Evolutionary conservation across 129 eudicot genomes (phyloP), one percentile per base, ranked within the genome.

Genomic region (Rutidosis leptorrhynchoides): DNA sequence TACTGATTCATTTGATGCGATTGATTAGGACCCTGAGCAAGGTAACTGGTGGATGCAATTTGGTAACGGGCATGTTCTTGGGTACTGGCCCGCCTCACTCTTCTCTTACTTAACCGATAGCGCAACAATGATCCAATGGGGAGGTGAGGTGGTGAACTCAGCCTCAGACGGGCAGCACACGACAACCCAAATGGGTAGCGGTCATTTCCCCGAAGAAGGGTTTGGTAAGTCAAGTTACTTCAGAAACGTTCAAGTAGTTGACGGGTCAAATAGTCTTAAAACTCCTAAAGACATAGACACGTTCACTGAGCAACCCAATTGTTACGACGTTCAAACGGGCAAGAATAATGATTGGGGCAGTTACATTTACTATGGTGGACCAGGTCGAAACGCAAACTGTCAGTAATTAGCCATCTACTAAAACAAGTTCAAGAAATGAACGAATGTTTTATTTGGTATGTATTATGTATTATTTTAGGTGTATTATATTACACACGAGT

Each of bases 31-130:
- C 69, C 97, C 95, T n/a, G 83, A 80, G 64, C 95, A 90, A 67
- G 97, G 97, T 1, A 81, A 90, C 63, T 90, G 97, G 96, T 89
- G 96, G 96, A 85, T 89, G 94, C 94, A 89, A 73, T 90, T 83
- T 65, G 97, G 97, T 40, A 84, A 78, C 0, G 84, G 75, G 49
- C 68, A 87, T 30, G 97, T 90, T 32, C 70, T 90, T 3, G 97
- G 97, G 30, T 90, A 90, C 71, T 90, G 97, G 97, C 97, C 97
- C 11, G 83, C 67, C 1, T 84, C 71, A 8, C 67, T 90, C 60
- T 87, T 90, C 64, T 84, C 95, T 10, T 84, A 87, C 83, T 67
- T 90, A 63, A 68, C 84, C 1, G 95, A 82, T 14, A 83, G 89
- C 57, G 97, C 97, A 2, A 75, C 95, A 24, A 84, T 90, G 85